These are phyloP conservation scores for Metrosideros polymorpha DNA, from an alignment of 441 rosid species.

Conservation along the genomic window DNA sequence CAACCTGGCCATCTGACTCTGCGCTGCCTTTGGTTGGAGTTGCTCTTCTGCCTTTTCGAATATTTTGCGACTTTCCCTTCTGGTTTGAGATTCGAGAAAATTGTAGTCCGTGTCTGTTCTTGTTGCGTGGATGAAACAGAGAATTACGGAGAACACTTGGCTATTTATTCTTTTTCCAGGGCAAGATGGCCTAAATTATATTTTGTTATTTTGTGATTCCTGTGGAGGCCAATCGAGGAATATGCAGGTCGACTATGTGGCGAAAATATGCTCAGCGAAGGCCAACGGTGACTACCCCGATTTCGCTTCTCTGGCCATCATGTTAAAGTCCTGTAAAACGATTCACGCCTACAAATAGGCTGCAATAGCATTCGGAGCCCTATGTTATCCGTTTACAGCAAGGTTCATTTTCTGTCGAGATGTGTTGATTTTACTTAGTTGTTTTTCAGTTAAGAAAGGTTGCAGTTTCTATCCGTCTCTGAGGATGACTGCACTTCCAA, in stretches of 20 bases:
- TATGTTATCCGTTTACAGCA: background rate
- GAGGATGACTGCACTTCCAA: background rate
- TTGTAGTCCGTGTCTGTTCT: no score
- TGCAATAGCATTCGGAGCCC: background rate
- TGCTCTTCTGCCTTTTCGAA: no score
- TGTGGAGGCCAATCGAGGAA: slow-evolving; percentile 30
- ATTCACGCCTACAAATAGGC: slow-evolving; percentile 28
- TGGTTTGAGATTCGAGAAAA: no score
- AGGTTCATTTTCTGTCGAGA: background rate
- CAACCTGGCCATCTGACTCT: no score
- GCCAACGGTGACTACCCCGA: slow-evolving; percentile 30
- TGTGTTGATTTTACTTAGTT: background rate
- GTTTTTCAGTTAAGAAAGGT: background rate
- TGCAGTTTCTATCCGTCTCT: background rate
- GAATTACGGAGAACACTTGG: no score
- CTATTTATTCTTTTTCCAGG: no score
- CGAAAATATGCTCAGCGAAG: slow-evolving; percentile 44
- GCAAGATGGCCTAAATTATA: no score
- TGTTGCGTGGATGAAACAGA: slow-evolving; percentile 36
- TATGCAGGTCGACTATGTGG: slow-evolving; percentile 37
- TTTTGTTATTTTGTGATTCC: no score
- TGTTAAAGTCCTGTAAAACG: slow-evolving; percentile 25
- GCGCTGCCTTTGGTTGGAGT: no score
- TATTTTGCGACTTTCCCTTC: no score
- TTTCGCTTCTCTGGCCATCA: slow-evolving; percentile 20